Conservation (phyloP, 2,329 filamentous ascomycete genomes). For the Aspergillus tamarii region DNA sequence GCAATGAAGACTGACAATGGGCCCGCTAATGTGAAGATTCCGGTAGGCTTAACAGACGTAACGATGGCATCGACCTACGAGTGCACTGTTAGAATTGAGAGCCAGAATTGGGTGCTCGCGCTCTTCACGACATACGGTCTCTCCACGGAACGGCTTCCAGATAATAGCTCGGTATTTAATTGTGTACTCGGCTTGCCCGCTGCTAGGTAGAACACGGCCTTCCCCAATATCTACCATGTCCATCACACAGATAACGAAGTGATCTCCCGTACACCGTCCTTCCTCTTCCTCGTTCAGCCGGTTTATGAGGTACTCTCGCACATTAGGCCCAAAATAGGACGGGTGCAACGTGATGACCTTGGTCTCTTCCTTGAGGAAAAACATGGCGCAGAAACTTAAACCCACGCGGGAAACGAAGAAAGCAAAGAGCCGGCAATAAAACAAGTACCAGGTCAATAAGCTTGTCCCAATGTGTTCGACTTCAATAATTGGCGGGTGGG, state of each 20-base stretch:
- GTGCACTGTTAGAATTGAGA: slow-evolving; percentile 31
- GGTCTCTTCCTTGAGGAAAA: slow-evolving; percentile 97
- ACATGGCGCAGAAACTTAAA: slow-evolving; percentile 64
- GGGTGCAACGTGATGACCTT: slow-evolving; percentile 93
- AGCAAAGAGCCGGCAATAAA: neutral
- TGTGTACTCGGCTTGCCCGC: slow-evolving; percentile 89
- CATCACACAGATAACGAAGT: slow-evolving; percentile 98
- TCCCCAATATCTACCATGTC: slow-evolving; percentile 94
- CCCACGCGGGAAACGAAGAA: neutral
- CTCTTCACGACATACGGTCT: slow-evolving; percentile 71
- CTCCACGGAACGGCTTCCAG: slow-evolving; percentile 96
- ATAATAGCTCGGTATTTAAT: slow-evolving; percentile 95
- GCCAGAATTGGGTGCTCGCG: neutral
- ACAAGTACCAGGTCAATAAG: neutral
- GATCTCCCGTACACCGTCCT: slow-evolving; percentile 90
- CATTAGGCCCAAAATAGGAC: slow-evolving; percentile 93
- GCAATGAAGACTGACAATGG: slow-evolving; percentile 55
- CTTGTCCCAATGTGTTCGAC: neutral
- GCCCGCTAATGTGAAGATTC: slow-evolving; percentile 66
- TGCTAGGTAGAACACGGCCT: slow-evolving; percentile 87
- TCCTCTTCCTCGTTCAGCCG: slow-evolving; percentile 92
- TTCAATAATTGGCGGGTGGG: neutral
- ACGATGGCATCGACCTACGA: slow-evolving; percentile 88
- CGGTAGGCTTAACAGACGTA: slow-evolving; percentile 85
- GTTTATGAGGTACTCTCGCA: slow-evolving; percentile 86